Base-by-base conservation (phyloP, 441 rosid species). In the Euphorbia corollata region DNA sequence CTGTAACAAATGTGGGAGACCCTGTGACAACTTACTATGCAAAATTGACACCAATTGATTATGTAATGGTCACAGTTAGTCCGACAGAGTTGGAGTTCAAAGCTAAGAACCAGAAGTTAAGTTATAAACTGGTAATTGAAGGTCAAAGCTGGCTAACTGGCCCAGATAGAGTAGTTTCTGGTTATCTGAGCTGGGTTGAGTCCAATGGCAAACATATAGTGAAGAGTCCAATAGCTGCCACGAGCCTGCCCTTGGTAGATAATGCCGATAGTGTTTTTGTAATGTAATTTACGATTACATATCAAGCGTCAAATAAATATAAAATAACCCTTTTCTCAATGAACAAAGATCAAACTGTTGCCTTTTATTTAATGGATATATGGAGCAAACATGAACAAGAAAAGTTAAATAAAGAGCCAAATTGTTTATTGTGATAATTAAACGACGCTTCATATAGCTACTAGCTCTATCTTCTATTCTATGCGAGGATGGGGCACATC, bases 111-210 rank as follows among this genome's bases (percentile, higher is more conserved):
- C 20, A 73, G 63, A 61, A 73, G 59, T 24, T 70, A 15, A 61
- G 69, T 54, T 57, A 43, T 24, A 61, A 67, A 19, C 23, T 67
- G 30, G 41, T 43, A 8, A 43, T 59, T 8, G 32, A 70, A 56
- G 41, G 68, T 18, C 51, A 54, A 8, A 72, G 53, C 20, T 8
- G 6, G 24, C 32, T 67, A 51, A 58, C 38, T 27, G 32, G 32
- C 32, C 1, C 32, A 27, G 32, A 27, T 27, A 27, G 32, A 1
- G 4, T 72, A 23, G 41, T 41, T 6, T 55, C 65, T 32, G 68
- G 75, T 12, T 61, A 69, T 13, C 32, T 72, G 10, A 51, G n/a
- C 19, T 72, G 75, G 75, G 59, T 51, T 30, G 59, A 72, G 15
- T 22, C 54, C 7, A 45, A 62, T 8, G 64, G 68, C 8, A 36